These are phyloP conservation scores for Juncus effusus DNA, from an alignment of 176 grass and related monocot species.

Conservation along the genomic window DNA sequence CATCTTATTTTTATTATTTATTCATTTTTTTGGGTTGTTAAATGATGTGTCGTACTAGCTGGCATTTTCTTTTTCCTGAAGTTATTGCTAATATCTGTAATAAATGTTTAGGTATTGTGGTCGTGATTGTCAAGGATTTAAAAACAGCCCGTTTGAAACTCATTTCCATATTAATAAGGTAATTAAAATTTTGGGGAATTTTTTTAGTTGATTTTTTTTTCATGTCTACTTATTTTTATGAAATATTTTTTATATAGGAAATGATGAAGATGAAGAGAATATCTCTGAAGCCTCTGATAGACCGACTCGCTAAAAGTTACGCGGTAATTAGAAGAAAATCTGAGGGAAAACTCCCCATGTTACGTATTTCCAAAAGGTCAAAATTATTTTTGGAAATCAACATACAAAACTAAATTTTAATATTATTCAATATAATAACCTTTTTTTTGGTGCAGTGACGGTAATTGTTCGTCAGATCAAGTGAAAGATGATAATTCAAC, in stretches of 20 bases:
- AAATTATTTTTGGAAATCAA: background rate
- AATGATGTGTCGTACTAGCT: conserved; percentile 1
- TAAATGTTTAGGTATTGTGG: conserved; percentile 49
- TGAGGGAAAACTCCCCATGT: conserved; percentile 38
- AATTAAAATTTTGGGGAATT: background rate
- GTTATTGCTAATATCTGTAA: conserved; percentile 21
- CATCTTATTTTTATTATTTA: conserved; percentile 16
- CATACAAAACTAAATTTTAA: too few species aligned
- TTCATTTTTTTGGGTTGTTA: background rate
- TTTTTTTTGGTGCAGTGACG: conserved; percentile 1
- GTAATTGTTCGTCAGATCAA: conserved; percentile 1
- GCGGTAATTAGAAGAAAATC: conserved; percentile 31
- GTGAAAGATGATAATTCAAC: conserved; percentile 17
- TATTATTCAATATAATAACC: too few species aligned
- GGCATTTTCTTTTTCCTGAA: conserved; percentile 25
- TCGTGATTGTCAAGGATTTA: conserved; percentile 28
- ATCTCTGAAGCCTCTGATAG: conserved; percentile 38
- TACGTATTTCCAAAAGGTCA: conserved; percentile 53
- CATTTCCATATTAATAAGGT: conserved; percentile 59
- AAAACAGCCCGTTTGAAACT: conserved; percentile 53
- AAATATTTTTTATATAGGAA: conserved; percentile 41
- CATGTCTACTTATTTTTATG: conserved; percentile 21
- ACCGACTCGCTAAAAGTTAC: conserved; percentile 47
- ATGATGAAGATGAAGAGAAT: conserved; percentile 62
- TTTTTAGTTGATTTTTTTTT: background rate